Evolutionary conservation across 306 rosid species (phyloP).

Genomic region (Fagus sylvatica): DNA sequence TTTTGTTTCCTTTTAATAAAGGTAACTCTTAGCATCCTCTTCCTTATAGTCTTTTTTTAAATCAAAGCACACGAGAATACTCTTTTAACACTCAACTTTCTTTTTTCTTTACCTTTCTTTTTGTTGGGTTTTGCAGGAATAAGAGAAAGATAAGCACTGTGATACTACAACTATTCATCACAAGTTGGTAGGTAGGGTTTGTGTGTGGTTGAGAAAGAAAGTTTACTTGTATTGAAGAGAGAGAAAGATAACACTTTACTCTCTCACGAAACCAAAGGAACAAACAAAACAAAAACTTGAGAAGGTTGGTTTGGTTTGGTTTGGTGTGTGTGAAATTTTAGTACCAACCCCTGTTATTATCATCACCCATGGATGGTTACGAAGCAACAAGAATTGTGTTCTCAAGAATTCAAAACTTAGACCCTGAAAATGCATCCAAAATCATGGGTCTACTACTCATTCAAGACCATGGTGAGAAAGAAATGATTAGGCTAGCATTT

Average conservation of each 20-base stretch:
- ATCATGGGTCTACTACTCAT: constrained; percentile 92
- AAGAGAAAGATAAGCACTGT: constrained; percentile 46
- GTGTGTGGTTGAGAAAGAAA: constrained; percentile 80
- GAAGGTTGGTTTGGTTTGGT: constrained; percentile 16
- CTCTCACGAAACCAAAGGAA: not conserved
- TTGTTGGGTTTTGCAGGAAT: constrained; percentile 77
- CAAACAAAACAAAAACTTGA: not conserved
- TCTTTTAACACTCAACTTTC: constrained; percentile 57
- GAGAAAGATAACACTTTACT: constrained; percentile 18
- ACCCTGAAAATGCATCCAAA: constrained; percentile 97
- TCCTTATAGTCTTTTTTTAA: constrained; percentile 37
- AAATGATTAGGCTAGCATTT: constrained; percentile 92
- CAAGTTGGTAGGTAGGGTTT: constrained; percentile 67
- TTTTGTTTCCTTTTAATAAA: constrained; percentile 34
- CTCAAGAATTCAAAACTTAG: constrained; percentile 84
- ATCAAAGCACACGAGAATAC: constrained; percentile 85
- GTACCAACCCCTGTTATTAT: constrained; percentile 26
- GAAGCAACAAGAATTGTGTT: constrained; percentile 89
- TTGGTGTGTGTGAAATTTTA: constrained; percentile 38
- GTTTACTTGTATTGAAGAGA: constrained; percentile 52
- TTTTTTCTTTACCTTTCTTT: constrained; percentile 39
- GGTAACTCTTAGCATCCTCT: constrained; percentile 39
- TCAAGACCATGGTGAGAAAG: constrained; percentile 98
- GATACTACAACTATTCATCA: constrained; percentile 43
- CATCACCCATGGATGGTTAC: constrained; percentile 72